Percentiles rank a stretch among this genome's conserved stretches.
Conservation (phyloP, 2,329 filamentous ascomycete species). For the Penicillium vulpinum region DNA sequence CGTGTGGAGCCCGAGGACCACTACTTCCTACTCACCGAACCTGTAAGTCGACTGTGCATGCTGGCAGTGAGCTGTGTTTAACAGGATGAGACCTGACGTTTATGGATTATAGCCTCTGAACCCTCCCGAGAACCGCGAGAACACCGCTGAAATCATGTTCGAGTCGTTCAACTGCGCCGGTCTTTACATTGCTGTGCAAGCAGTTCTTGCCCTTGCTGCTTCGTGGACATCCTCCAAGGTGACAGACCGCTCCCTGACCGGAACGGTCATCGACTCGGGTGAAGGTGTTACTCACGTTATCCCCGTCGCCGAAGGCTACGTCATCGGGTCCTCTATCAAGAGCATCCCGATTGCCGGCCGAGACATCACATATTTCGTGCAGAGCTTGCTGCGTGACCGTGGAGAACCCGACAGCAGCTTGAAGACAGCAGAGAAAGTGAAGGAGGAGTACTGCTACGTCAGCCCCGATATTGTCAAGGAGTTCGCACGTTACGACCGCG, state of each 20-base stretch:
- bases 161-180: conserved; percentile 99
- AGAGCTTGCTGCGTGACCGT: conserved; percentile 90
- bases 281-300: conserved; percentile 99
- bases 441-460: conserved; percentile 98
- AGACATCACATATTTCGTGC: conserved; percentile 98
- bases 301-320: conserved; percentile 96
- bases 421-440: conserved; percentile 97
- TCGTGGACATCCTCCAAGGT: conserved; percentile 99
- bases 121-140: conserved; percentile 97
- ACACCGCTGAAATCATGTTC: conserved; percentile 99
- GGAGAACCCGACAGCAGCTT: conserved; percentile 95
- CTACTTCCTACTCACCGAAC: conserved; percentile 96
- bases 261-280: conserved; percentile 97
- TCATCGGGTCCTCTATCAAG: conserved; percentile 98
- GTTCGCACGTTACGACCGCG: conserved; percentile 89
- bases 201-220: conserved; percentile 90
- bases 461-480: conserved; percentile 99
- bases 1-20: conserved; percentile 98
- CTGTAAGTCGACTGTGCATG: conserved; percentile 58
- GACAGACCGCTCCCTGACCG: conserved; percentile 90
- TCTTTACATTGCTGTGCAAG: conserved; percentile 97
- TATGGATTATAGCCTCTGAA: conserved; percentile 72
- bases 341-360: conserved; percentile 96
- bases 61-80: neutral
- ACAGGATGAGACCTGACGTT: conserved; percentile 9